Evolutionary conservation across 2,329 filamentous ascomycete species (phyloP).

Genomic region (Colletotrichum sp.): DNA sequence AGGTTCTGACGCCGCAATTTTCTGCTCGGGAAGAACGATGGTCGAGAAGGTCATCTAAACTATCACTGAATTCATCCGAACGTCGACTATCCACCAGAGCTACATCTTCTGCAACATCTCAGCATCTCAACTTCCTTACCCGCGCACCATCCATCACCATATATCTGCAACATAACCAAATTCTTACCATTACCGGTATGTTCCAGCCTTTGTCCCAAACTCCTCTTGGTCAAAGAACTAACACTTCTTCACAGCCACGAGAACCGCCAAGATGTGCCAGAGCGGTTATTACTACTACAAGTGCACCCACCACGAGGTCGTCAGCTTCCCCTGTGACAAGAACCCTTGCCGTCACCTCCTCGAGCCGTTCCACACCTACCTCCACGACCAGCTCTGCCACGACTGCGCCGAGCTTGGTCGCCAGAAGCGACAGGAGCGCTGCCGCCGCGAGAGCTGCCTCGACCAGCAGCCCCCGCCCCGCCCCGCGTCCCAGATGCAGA

Average conservation of each 20-base stretch:
- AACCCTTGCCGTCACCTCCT: not conserved
- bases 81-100: not conserved
- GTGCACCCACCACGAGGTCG: slow-evolving; percentile 17
- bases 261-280: slow-evolving; percentile 7
- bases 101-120: not conserved
- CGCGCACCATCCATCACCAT: not conserved
- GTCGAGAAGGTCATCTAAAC: not conserved
- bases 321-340: slow-evolving; percentile 9
- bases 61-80: not conserved
- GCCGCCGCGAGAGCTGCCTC: not conserved
- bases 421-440: not conserved
- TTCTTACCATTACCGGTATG: not conserved
- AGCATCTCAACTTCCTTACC: not conserved
- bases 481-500: not conserved
- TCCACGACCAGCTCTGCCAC: slow-evolving; percentile 20
- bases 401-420: slow-evolving; percentile 9
- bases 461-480: not conserved
- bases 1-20: not conserved
- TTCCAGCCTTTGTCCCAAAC: not conserved
- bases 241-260: not conserved
- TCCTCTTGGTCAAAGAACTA: not conserved
- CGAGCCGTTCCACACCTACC: not conserved
- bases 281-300: slow-evolving; percentile 22
- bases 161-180: not conserved
- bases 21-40: not conserved